phyloP scores from a whole-genome alignment of 2,329 filamentous ascomycete genomes.

The Rugonectria rugulosa region DNA sequence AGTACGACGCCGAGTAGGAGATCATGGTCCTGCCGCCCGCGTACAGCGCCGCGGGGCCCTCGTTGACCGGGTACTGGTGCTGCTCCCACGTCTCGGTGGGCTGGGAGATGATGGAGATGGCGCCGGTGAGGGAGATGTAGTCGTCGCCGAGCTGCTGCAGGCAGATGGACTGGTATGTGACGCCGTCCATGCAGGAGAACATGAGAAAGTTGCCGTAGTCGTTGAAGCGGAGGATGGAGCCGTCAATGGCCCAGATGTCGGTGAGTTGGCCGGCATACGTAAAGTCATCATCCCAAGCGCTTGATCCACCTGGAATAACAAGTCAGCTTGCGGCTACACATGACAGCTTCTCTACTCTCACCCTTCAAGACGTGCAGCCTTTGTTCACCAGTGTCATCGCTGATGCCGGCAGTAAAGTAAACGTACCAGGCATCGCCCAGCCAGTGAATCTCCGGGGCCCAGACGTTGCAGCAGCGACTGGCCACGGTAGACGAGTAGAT shows the following conservation, averaged over 20 bases:
- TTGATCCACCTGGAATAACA: conserved; percentile 50
- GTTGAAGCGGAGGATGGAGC: conserved; percentile 56
- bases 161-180: conserved; percentile 45
- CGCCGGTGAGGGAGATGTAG: conserved; percentile 50
- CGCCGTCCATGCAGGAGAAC: conserved; percentile 58
- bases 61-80: conserved; percentile 58
- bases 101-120: conserved; percentile 55
- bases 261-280: conserved; percentile 56
- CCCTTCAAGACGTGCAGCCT: conserved; percentile 59
- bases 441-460: conserved; percentile 63
- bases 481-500: conserved; percentile 58
- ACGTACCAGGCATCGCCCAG: conserved; percentile 57
- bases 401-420: conserved; percentile 60
- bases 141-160: conserved; percentile 49
- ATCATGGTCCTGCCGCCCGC: conserved; percentile 58
- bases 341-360: conserved; percentile 28
- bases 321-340: neutral
- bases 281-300: conserved; percentile 56
- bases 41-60: conserved; percentile 61
- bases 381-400: conserved; percentile 56
- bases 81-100: conserved; percentile 59
- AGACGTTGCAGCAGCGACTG: conserved; percentile 60
- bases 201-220: conserved; percentile 57
- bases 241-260: conserved; percentile 59
- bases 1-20: conserved; percentile 61